Base-by-base conservation (phyloP, 805 yeast species). In the Candida khao-thaluensis region DNA sequence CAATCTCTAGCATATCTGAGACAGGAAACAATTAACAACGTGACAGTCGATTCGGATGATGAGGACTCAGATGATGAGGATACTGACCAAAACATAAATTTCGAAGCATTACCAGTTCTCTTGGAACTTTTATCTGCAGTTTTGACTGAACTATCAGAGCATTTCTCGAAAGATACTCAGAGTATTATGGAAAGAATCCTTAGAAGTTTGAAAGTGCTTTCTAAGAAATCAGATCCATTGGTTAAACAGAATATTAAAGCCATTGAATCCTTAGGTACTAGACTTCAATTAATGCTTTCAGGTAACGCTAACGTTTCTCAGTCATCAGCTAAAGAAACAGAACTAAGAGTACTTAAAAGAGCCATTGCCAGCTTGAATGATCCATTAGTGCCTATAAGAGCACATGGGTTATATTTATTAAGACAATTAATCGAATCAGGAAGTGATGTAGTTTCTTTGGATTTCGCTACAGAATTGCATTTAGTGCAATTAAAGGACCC, bases 381-480 rank as follows among this genome's bases (percentile, higher is more conserved):
- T 59, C 85, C 90, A 0, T 62, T 84, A 30, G 81, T 85, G 3
- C 96, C 98, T 0, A 76, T 91, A 2, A 69, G 89, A 38, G 98
- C 95, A 0, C 89, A 85, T 58, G 98, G 98, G 0, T 62, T 93
- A 7, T 76, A 75, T 45, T 59, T 81, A 17, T 58, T 91, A 21
- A 67, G 87, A 20, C 70, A 73, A 40, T 64, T 88, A 30, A 68
- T 78, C 5, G 69, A 64, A 29, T 60, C 57, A 21, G 67, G 67
- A 24, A 76, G 85, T n/a, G 56, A 66, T 1, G 78, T 76, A 0
- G 55, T 86, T 10, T 53, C 73, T 0, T 35, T 75, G 7, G 76
- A 73, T 3, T 73, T 76, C 38, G 91, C 76, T 0, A 59, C 86
- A 20, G 69, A 76, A 12, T 59, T 87, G 10, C 86, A 85, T 54